Base-by-base conservation (phyloP, 2,329 filamentous ascomycete genomes). In the Eutypa lata region DNA sequence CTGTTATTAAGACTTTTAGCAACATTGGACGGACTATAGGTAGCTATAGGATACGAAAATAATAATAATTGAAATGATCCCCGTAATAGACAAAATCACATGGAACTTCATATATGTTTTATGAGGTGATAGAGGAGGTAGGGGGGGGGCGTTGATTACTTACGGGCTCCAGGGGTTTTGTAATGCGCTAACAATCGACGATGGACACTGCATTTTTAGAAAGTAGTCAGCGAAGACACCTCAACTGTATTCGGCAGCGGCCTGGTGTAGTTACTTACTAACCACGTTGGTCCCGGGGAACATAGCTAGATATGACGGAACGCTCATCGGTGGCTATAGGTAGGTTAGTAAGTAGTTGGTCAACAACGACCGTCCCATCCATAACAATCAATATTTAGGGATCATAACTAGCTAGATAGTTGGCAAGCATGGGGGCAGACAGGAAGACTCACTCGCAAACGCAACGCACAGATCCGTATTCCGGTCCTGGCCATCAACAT, bases 261-360 rank as follows among this genome's bases (percentile, higher is more conserved):
- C 10, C n/a, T n/a, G n/a, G n/a, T 31, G 6, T 31, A 5, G 10
- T 35, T 26, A 55, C 65, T 40, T 65, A 78, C 76, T 60, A 63
- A 7, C 73, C 73, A n/a, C 76, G 69, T 3, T 65, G 57, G 48
- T 81, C 74, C 35, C 71, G 70, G 2, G 73, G 68, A 2, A 82
- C 63, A 50, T 79, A 76, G 2, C 65, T 69, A 2, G 72, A 73
- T 10, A 71, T 58, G 47, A 79, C 52, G 2, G 59, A 62, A 18
- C 63, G 55, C 14, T 70, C 68, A 49, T 73, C 69, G 40, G 70
- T 44, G 24, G 65, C 74, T 75, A 35, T 33, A 22, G n/a, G 37
- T n/a, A 51, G 35, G 45, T 24, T n/a, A n/a, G n/a, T n/a, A n/a
- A n/a, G n/a, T n/a, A n/a, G n/a, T n/a, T n/a, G n/a, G n/a, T n/a